Evolutionary conservation across 1,284 basidiomycete genomes (phyloP), one percentile per base, ranked within the genome.

Genomic region (Chalciporus sp.): DNA sequence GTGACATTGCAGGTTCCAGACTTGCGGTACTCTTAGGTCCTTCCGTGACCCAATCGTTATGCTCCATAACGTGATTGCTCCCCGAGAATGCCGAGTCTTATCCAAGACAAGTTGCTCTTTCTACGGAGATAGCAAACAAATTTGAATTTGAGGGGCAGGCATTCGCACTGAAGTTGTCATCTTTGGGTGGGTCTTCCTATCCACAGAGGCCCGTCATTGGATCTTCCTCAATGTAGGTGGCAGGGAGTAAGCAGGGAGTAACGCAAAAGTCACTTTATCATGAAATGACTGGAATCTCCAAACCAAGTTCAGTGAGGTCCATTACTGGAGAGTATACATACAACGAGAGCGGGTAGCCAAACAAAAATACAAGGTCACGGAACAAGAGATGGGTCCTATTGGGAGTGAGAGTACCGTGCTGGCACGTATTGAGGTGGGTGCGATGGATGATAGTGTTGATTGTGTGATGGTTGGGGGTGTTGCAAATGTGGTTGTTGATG

Each of bases 241-340:
- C 35, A 37, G 17, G 35, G 6, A 37, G n/a, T n/a, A 17, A 11
- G 35, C 35, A 37, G 17, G 35, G 6, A 37, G n/a, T n/a, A 17
- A 11, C n/a, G n/a, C 35, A 37, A 37, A 7, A n/a, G 7, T 37
- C 35, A n/a, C 35, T 17, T 33, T 6, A 7, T 7, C 31, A 33
- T 6, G 3, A 33, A 33, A 33, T 14, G 11, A 16, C 12, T 16
- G 12, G 28, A 29, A 29, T 11, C 28, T 2, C 8, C 28, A 11
- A 29, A 7, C 12, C 12, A 33, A 33, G 35, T 37, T 37, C 33
- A 35, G n/a, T 37, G 35, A n/a, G n/a, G 7, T 17, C n/a, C n/a
- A 74, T 2, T 61, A 58, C 47, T 54, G 31, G 59, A 59, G 43
- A 35, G 33, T 31, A 43, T 29, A 48, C 45, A 27, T 39, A 48